These are phyloP conservation scores for Lepiota brunneoincarnata DNA, from an alignment of 768 basidiomycete species.

Conservation along the genomic window DNA sequence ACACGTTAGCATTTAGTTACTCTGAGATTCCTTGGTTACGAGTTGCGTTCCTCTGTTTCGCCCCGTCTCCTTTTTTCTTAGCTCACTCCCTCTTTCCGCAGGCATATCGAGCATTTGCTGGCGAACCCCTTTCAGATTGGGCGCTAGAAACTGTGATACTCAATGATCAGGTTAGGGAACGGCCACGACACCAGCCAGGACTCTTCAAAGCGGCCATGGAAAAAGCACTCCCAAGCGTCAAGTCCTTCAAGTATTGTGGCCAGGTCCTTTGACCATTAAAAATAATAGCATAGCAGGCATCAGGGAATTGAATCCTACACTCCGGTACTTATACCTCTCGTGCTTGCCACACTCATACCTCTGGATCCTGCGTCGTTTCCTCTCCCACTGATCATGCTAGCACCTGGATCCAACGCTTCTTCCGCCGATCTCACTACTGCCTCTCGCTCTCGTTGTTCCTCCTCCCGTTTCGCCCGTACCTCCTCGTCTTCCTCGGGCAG, in stretches of 20 bases:
- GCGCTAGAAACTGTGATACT: no score
- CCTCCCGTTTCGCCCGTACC: not conserved
- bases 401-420: not conserved
- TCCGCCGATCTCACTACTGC: not conserved
- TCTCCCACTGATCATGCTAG: not conserved
- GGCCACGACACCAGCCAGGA: not conserved
- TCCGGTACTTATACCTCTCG: constrained; percentile 1
- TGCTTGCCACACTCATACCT: not conserved
- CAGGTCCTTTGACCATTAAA: not conserved
- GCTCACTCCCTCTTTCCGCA: no score
- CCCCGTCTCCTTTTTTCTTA: no score
- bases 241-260: not conserved
- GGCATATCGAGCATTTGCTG: no score
- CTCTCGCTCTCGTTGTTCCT: constrained; percentile 1
- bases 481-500: constrained; percentile 17
- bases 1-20: no score
- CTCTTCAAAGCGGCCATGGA: not conserved
- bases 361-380: not conserved
- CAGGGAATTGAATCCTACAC: not conserved
- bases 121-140: no score
- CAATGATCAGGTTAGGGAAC: no score
- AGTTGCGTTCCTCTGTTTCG: no score
- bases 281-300: not conserved
- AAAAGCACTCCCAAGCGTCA: not conserved
- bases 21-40: no score